phyloP scores from a whole-genome alignment of 1,284 basidiomycete genomes.

The Trametes pubescens region DNA sequence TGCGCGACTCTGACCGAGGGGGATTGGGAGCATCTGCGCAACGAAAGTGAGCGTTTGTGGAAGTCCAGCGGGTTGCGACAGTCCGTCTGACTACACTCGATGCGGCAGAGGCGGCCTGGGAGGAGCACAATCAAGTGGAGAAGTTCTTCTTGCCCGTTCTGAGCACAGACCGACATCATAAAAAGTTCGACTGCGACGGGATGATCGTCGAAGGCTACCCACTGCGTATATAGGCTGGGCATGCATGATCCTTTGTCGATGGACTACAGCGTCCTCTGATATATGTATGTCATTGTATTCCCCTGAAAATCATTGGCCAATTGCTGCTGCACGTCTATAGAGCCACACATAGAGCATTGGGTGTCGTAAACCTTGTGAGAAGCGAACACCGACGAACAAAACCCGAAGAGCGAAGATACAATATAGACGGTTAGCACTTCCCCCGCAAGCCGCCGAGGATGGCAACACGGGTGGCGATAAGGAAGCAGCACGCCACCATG shows the following conservation, averaged over 20 bases:
- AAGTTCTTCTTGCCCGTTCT: too few species aligned
- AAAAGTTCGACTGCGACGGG: too few species aligned
- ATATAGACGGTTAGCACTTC: constrained; percentile 11
- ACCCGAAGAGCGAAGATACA: background rate
- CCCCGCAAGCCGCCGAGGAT: constrained; percentile 27
- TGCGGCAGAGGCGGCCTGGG: too few species aligned
- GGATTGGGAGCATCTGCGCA: background rate
- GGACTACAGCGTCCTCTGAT: too few species aligned
- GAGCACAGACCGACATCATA: too few species aligned
- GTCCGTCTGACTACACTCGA: too few species aligned
- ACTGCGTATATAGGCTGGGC: too few species aligned
- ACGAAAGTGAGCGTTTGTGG: background rate
- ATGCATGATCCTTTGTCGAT: too few species aligned
- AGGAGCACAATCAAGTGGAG: too few species aligned
- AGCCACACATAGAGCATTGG: background rate
- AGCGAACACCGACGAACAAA: background rate
- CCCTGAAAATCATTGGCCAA: background rate
- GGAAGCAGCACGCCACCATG: constrained; percentile 24
- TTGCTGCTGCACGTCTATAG: background rate
- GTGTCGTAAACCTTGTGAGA: background rate
- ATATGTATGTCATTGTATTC: background rate
- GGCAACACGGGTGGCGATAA: constrained; percentile 21
- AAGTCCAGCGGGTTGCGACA: background rate
- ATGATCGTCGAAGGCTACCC: too few species aligned
- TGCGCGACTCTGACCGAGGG: background rate